Conservation (phyloP, 139 green algal species). For the Dunaliella primolecta region DNA sequence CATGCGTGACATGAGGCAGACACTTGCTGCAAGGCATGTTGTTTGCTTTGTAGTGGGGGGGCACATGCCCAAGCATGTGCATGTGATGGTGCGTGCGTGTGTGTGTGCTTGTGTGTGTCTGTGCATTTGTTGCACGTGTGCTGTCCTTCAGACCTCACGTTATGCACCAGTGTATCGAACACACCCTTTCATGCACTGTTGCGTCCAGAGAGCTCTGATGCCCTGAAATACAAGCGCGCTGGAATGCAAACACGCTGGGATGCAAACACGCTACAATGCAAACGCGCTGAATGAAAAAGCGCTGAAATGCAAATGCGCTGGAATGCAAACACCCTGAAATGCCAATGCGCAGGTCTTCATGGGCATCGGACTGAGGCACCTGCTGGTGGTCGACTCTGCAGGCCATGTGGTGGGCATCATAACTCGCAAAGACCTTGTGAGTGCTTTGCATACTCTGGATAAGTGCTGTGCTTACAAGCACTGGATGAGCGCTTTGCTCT, state of each 20-base stretch:
- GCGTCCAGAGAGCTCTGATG: too few species aligned
- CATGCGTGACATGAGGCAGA: too few species aligned
- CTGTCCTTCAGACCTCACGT: too few species aligned
- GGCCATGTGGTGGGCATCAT: conserved; percentile 84
- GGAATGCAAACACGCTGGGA: background rate
- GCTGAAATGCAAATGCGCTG: background rate
- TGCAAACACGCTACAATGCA: background rate
- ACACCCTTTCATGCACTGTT: too few species aligned
- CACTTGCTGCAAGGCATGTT: too few species aligned
- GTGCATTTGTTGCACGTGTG: background rate
- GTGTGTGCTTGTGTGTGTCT: background rate
- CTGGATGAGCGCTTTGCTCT: too few species aligned
- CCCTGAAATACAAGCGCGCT: background rate
- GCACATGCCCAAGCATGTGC: background rate
- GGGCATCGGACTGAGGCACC: conserved; percentile 82
- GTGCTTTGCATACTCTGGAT: too few species aligned
- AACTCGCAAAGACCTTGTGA: conserved; percentile 89
- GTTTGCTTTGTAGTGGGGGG: too few species aligned
- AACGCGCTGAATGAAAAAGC: background rate
- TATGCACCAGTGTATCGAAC: too few species aligned
- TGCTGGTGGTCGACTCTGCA: conserved; percentile 77
- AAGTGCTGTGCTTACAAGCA: too few species aligned
- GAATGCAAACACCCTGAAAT: background rate
- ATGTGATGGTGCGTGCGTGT: background rate
- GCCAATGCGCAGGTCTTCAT: conserved; percentile 65